These are phyloP conservation scores for Cryphonectria japonica DNA, from an alignment of 2,329 filamentous ascomycete genomes.

Conservation along the genomic window DNA sequence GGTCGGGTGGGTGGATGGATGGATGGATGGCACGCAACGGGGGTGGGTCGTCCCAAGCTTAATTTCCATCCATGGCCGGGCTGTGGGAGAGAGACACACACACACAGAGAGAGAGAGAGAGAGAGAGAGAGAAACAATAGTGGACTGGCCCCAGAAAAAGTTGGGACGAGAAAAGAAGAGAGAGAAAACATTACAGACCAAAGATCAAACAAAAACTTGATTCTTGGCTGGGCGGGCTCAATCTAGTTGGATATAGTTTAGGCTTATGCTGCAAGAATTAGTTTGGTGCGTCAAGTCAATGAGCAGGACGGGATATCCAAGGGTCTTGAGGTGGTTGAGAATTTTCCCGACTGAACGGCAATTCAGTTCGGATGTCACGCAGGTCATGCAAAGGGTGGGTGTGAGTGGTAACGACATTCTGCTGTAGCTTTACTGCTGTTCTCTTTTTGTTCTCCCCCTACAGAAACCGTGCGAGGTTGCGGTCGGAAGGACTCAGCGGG, in stretches of 20 bases:
- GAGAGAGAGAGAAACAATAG: too few species aligned
- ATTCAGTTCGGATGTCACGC: background rate
- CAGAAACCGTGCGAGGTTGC: background rate
- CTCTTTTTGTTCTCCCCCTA: background rate
- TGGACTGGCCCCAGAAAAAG: background rate
- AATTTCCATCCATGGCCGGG: background rate
- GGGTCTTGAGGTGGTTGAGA: background rate
- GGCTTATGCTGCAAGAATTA: background rate
- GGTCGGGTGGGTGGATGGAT: too few species aligned
- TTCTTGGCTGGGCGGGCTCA: background rate
- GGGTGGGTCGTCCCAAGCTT: constrained; percentile 5
- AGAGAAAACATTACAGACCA: background rate
- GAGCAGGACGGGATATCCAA: background rate
- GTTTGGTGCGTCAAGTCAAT: background rate
- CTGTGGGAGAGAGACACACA: too few species aligned
- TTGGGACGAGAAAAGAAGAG: background rate
- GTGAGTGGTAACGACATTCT: background rate
- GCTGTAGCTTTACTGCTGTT: background rate
- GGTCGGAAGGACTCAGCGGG: background rate
- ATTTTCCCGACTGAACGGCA: background rate
- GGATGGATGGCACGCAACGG: background rate
- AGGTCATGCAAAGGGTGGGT: background rate
- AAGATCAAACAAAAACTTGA: background rate
- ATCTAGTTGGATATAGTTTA: background rate
- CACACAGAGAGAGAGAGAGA: too few species aligned